These are phyloP conservation scores for Lophium mytilinum DNA, from an alignment of 495 filamentous ascomycete species.

Conservation along the genomic window DNA sequence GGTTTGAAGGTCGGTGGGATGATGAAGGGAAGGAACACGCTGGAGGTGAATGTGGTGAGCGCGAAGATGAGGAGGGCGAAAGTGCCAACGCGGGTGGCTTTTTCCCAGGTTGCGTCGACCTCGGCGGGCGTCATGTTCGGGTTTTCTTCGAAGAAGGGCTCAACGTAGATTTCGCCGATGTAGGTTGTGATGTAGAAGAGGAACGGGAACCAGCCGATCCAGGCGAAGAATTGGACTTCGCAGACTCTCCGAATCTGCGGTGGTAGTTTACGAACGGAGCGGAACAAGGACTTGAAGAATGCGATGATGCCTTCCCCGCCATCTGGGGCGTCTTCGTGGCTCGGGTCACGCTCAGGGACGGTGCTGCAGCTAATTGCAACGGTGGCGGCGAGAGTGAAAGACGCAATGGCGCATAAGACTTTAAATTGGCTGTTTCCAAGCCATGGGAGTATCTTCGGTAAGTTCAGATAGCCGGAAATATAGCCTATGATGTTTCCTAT, in stretches of 20 bases:
- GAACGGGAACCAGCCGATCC: constrained; percentile 94
- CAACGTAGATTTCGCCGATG: constrained; percentile 80
- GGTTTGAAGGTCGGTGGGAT: constrained; percentile 64
- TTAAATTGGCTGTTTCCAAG: constrained; percentile 84
- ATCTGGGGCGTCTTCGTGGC: constrained; percentile 53
- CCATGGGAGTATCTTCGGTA: constrained; percentile 62
- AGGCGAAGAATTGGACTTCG: constrained; percentile 78
- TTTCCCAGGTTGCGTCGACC: constrained; percentile 69
- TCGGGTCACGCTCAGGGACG: constrained; percentile 72
- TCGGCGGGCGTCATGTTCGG: constrained; percentile 66
- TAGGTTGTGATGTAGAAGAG: constrained; percentile 90
- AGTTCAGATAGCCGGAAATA: constrained; percentile 68
- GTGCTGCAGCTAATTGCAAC: constrained; percentile 54
- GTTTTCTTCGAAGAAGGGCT: constrained; percentile 66
- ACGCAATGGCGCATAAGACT: constrained; percentile 74
- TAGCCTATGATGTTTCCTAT: constrained; percentile 84
- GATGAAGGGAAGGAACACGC: constrained; percentile 73
- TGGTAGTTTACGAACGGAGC: constrained; percentile 65
- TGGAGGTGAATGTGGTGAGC: constrained; percentile 67
- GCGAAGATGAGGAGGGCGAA: constrained; percentile 84
- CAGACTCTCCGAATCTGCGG: constrained; percentile 76
- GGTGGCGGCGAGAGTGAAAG: constrained; percentile 57
- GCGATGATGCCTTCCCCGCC: constrained; percentile 51
- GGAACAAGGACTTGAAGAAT: constrained; percentile 73
- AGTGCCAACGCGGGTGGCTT: constrained; percentile 71